phyloP scores from a whole-genome alignment of 768 basidiomycete genomes.

The Epithele typhae region DNA sequence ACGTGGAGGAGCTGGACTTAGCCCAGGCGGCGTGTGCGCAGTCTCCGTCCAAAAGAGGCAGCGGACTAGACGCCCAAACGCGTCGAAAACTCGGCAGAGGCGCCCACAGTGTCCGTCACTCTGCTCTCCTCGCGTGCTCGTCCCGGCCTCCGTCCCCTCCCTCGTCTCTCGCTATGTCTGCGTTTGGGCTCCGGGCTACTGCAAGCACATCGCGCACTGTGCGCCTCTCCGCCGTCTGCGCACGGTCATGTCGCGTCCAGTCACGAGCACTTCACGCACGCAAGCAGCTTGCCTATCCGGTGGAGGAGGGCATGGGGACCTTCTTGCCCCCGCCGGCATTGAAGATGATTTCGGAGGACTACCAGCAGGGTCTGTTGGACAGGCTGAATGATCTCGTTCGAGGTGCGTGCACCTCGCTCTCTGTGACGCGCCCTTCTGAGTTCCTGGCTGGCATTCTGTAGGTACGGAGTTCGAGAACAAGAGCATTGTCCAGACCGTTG shows the following conservation, averaged over 20 bases:
- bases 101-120: constrained; percentile 11
- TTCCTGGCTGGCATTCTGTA: constrained; percentile 5
- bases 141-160: constrained; percentile 1
- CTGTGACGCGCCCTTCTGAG: not conserved
- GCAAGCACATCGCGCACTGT: constrained; percentile 11
- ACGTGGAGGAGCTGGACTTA: constrained; percentile 23
- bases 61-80: constrained; percentile 8
- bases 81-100: constrained; percentile 18
- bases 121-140: constrained; percentile 1
- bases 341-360: constrained; percentile 71
- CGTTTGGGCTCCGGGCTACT: constrained; percentile 13
- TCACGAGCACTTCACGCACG: constrained; percentile 45
- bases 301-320: constrained; percentile 69
- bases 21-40: constrained; percentile 2
- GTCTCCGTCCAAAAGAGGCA: constrained; percentile 9
- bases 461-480: constrained; percentile 40
- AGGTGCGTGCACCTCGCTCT: constrained; percentile 39
- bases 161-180: constrained; percentile 12
- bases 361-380: constrained; percentile 78
- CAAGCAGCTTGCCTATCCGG: constrained; percentile 55
- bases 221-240: constrained; percentile 11
- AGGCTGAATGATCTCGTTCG: constrained; percentile 71
- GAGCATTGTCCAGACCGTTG: constrained; percentile 67
- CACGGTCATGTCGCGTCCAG: constrained; percentile 15
- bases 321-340: constrained; percentile 77